phyloP scores from a whole-genome alignment of 2,329 filamentous ascomycete species.

The Fonsecaea nubica region DNA sequence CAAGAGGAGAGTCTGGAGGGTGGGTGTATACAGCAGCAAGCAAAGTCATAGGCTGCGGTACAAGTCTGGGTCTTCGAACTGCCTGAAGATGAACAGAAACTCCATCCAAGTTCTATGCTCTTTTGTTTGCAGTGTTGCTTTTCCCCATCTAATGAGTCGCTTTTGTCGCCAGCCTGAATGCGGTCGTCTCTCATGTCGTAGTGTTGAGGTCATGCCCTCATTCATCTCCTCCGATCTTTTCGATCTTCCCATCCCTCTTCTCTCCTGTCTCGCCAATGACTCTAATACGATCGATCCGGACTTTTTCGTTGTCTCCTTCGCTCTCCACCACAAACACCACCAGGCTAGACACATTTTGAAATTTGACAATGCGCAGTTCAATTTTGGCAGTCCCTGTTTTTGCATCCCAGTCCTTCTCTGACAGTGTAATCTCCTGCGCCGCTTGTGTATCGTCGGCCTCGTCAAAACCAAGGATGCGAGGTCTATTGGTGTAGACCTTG shows the following conservation, averaged over 20 bases:
- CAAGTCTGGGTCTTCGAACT: not conserved
- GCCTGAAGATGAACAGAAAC: not conserved
- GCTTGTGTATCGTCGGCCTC: conserved; percentile 86
- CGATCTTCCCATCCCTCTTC: conserved; percentile 90
- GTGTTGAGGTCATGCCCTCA: conserved; percentile 7
- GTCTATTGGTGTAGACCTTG: conserved; percentile 84
- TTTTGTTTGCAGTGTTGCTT: conserved; percentile 4
- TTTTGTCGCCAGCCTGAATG: conserved; percentile 18
- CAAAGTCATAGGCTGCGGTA: not conserved
- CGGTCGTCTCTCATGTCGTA: conserved; percentile 31
- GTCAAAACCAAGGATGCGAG: conserved; percentile 91
- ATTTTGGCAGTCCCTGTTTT: conserved; percentile 74
- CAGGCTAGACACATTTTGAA: conserved; percentile 88
- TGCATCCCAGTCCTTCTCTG: conserved; percentile 77
- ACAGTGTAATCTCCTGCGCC: conserved; percentile 79
- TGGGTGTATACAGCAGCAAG: not conserved
- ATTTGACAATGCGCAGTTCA: conserved; percentile 88
- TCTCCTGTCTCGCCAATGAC: conserved; percentile 89
- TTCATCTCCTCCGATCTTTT: conserved; percentile 83
- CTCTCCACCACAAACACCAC: conserved; percentile 89
- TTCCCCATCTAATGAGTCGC: conserved; percentile 6
- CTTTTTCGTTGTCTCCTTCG: conserved; percentile 81
- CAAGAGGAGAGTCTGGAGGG: not conserved
- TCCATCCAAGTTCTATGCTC: not conserved
- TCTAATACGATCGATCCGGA: conserved; percentile 67